phyloP scores from a whole-genome alignment of 2,329 filamentous ascomycete species.

The Aspergillus phoenicis region DNA sequence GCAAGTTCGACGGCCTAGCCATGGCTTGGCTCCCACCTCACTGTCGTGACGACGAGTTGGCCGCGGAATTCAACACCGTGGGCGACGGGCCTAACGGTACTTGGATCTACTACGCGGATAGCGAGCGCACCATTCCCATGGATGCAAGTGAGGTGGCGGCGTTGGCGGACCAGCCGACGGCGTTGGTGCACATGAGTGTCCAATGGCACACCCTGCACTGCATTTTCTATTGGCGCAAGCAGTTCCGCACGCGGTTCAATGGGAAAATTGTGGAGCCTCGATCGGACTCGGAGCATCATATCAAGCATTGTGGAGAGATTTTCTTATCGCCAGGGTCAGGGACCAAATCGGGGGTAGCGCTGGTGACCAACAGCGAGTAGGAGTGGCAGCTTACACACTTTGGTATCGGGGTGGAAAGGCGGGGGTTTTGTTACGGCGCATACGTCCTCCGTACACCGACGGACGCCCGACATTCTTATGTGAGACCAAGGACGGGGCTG shows the following conservation, averaged over 20 bases:
- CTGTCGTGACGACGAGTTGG: background rate
- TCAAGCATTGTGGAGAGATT: background rate
- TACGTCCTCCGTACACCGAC: too few species aligned
- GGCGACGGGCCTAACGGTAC: background rate
- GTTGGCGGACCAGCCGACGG: background rate
- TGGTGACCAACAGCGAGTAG: too few species aligned
- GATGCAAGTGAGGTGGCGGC: background rate
- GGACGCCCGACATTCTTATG: too few species aligned
- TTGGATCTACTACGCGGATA: background rate
- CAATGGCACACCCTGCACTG: background rate
- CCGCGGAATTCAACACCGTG: background rate
- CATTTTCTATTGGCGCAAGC: background rate
- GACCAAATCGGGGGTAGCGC: too few species aligned
- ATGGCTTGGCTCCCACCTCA: background rate
- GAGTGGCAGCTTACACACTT: too few species aligned
- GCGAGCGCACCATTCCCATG: background rate
- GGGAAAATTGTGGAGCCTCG: background rate
- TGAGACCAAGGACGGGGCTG: too few species aligned
- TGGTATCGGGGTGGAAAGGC: too few species aligned
- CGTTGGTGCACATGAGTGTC: background rate
- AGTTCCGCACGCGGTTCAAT: background rate
- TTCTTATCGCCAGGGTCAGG: background rate
- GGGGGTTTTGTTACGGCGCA: too few species aligned
- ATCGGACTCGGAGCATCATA: background rate
- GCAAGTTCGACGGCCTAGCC: background rate